phyloP scores from a whole-genome alignment of 1,139 yeast genomes.

The Sugiyamaella grinbergsii region DNA sequence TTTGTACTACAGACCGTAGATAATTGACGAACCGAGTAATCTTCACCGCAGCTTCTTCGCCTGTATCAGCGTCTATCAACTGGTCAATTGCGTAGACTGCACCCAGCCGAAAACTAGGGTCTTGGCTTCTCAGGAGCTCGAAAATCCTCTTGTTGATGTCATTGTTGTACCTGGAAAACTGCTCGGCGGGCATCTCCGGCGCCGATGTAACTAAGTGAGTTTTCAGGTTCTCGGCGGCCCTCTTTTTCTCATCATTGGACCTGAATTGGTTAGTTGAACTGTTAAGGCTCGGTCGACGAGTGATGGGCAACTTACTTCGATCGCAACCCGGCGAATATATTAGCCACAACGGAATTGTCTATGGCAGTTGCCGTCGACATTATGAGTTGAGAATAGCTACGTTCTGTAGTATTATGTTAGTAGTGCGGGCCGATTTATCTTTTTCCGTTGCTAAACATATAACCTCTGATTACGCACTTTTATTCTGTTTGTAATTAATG shows the following conservation, averaged over 20 bases:
- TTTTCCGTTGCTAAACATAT: neutral
- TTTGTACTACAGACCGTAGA: constrained; percentile 74
- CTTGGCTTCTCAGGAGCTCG: constrained; percentile 77
- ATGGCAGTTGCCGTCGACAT: neutral
- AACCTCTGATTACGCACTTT: too few species aligned
- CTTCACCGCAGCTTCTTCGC: constrained; percentile 80
- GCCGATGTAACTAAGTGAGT: constrained; percentile 69
- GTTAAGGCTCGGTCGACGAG: neutral
- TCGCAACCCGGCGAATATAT: constrained; percentile 21
- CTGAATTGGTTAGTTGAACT: neutral
- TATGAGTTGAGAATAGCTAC: too few species aligned
- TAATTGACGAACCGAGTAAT: constrained; percentile 90
- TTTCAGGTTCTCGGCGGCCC: constrained; percentile 63
- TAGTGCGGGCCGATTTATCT: neutral
- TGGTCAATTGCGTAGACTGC: constrained; percentile 91
- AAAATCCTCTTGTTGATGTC: constrained; percentile 86
- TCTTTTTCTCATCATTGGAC: constrained; percentile 38
- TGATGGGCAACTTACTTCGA: constrained; percentile 24
- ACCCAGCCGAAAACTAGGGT: constrained; percentile 73
- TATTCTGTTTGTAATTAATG: too few species aligned
- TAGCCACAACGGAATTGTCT: constrained; percentile 12
- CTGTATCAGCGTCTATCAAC: constrained; percentile 73
- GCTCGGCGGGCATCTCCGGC: constrained; percentile 75
- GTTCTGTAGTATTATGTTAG: too few species aligned
- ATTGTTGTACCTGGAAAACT: constrained; percentile 75